These are phyloP conservation scores for Colletotrichum phormii DNA, from an alignment of 2,329 filamentous ascomycete species.

Conservation along the genomic window DNA sequence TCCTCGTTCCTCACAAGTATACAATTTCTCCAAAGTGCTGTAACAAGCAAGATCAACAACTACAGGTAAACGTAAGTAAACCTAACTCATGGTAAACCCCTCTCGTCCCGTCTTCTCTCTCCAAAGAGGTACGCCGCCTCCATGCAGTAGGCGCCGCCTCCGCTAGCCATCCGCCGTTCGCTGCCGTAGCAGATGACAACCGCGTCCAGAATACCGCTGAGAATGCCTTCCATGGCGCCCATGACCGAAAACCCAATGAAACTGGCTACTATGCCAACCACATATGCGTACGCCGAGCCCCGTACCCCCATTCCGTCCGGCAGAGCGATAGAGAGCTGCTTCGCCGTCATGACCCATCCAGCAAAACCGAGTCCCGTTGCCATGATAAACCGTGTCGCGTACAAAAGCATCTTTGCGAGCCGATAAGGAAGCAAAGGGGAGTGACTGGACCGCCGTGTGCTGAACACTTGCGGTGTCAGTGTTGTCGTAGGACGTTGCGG, in stretches of 20 bases:
- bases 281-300: constrained; percentile 93
- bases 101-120: constrained; percentile 58
- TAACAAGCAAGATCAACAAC: constrained; percentile 5
- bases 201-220: constrained; percentile 88
- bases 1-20: background rate
- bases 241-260: constrained; percentile 96
- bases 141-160: constrained; percentile 84
- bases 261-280: constrained; percentile 91
- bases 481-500: constrained; percentile 80
- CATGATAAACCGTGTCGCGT: constrained; percentile 92
- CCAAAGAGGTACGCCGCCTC: constrained; percentile 93
- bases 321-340: constrained; percentile 74
- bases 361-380: constrained; percentile 90
- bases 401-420: constrained; percentile 89
- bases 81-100: constrained; percentile 40
- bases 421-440: constrained; percentile 81
- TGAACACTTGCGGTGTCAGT: constrained; percentile 67
- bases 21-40: constrained; percentile 5
- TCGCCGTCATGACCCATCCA: constrained; percentile 95
- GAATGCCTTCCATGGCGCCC: constrained; percentile 88
- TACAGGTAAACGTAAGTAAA: background rate
- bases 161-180: constrained; percentile 77
- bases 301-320: constrained; percentile 67
- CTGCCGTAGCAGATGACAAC: constrained; percentile 95
- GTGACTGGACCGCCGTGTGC: constrained; percentile 41